phyloP scores from a whole-genome alignment of 2,329 filamentous ascomycete genomes.

The Bipolaris sorokiniana region DNA sequence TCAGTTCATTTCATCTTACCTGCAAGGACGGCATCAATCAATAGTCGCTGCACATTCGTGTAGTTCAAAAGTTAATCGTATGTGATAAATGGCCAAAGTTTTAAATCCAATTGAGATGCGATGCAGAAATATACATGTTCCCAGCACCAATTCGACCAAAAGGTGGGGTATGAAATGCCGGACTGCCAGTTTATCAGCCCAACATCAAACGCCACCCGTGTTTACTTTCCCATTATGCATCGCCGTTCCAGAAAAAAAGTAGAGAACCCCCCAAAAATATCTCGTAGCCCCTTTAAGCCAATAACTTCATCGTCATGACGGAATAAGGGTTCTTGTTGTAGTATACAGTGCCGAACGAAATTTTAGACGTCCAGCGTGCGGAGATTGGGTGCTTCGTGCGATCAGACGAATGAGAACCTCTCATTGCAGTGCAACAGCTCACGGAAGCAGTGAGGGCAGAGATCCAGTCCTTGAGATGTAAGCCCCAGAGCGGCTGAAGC shows the following conservation, averaged over 20 bases:
- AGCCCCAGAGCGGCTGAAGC: constrained; percentile 25
- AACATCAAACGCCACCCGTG: constrained; percentile 9
- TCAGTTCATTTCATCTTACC: too few relatives aligned
- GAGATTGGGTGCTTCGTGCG: neutral
- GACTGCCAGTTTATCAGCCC: neutral
- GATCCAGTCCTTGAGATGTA: constrained; percentile 31
- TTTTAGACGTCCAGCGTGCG: neutral
- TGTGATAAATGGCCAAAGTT: neutral
- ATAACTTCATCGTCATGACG: neutral
- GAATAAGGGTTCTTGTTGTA: neutral
- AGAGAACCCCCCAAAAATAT: too few relatives aligned
- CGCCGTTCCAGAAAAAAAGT: neutral
- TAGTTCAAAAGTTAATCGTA: too few relatives aligned
- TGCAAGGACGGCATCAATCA: neutral
- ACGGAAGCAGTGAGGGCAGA: constrained; percentile 38
- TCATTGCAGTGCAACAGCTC: constrained; percentile 37
- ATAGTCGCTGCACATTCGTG: neutral
- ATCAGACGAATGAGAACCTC: constrained; percentile 32
- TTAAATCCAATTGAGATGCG: constrained; percentile 8
- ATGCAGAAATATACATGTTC: neutral
- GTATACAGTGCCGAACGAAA: neutral
- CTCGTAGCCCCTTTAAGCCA: constrained; percentile 1
- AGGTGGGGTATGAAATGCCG: constrained; percentile 12
- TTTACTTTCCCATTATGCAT: neutral
- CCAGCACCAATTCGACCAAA: neutral